Base-by-base conservation (phyloP, 495 filamentous ascomycete species). In the Hypoxylon crocopeplum region DNA sequence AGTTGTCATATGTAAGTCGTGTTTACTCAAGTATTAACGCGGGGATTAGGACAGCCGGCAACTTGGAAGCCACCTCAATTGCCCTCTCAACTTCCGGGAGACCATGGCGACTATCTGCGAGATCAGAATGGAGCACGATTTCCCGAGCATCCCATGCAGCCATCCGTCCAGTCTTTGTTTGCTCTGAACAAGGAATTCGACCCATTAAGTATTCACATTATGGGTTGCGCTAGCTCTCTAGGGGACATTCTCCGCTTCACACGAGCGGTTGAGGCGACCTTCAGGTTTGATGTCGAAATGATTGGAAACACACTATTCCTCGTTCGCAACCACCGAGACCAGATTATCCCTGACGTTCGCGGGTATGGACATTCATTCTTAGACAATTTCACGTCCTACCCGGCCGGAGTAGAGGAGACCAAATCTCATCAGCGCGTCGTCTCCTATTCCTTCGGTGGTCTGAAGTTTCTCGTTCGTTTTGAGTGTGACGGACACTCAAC, bases 331-430 rank as follows among this genome's bases (percentile, higher is more conserved):
- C 77, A 75, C 1, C 84, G 85, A 0, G 79, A 65, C 0, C 73
- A 79, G 39, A 12, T 72, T 3, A 85, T 89, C 22, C 60, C 68
- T 2, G 75, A 74, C 42, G 71, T 89, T 3, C 48, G 49, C 5
- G 88, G 86, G 0, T 89, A 76, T 63, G 86, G 87, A 6, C 84
- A 88, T 65, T 79, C 82, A 1, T 90, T 90, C 64, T 79, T 84
- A 4, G 84, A 87, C 30, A 76, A 70, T 2, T 87, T 87, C 61
- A 90, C 88, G 1, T 82, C 79, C 1, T 85, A 85, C 81, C 72
- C 78, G 6, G 3, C 51, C 0, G 75, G 72, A 8, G 74, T 82
- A 21, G 71, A 70, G 39, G 75, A 74, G 7, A 88, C 82, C 0
- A 74, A 73, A 25, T 84, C 84, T 0, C 86, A 89, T 50, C 86